Base-by-base conservation (phyloP, 75 land plant species). In the Pinus taeda region DNA sequence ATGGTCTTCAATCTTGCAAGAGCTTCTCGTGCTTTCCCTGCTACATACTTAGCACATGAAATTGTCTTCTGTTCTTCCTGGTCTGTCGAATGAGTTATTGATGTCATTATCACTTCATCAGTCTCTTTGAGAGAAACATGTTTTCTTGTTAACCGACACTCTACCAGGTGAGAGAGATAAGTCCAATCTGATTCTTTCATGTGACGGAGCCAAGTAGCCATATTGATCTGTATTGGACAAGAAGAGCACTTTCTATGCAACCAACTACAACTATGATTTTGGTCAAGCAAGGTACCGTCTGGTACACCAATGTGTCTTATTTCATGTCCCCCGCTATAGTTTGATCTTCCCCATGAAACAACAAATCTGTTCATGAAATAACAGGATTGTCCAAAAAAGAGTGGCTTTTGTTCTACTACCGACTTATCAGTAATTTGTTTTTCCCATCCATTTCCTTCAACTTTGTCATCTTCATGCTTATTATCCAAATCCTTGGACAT, bases 141-240 rank as follows among this genome's bases (percentile, higher is more conserved):
- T 13, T 74, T 69, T 4, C 77, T 75, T 4, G 39, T 18, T 57
- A 70, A 12, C 17, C 70, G 42, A 61, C 71, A 29, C 81, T 84
- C 90, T 18, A 84, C 77, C 59, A 86, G 59, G 45, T 75, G 57
- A 39, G 91, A 69, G 76, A 95, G 91, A 80, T 85, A 83, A 57
- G 81, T 49, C 88, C 95, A 90, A 71, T 95, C 98, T 66, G 84
- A 66, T 36, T 93, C 95, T 78, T 84, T 76, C 88, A 93, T 93
- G 79, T 77, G 81, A 8, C 98, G 95, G 58, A 95, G 79, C 60
- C 75, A 61, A 30, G 74, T 86, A 72, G 24, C 78, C 57, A 39
- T 81, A 15, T 80, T 80, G 72, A 71, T 65, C 57, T 78, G 69
- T 70, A 69, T 71, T 15, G 74, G 37, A 80, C 93, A 88, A 67